A percentile compares a stretch with the other conserved stretches of the same genome.
phyloP scores from a whole-genome alignment of 306 rosid genomes.

The Sphenostylis stenocarpa region DNA sequence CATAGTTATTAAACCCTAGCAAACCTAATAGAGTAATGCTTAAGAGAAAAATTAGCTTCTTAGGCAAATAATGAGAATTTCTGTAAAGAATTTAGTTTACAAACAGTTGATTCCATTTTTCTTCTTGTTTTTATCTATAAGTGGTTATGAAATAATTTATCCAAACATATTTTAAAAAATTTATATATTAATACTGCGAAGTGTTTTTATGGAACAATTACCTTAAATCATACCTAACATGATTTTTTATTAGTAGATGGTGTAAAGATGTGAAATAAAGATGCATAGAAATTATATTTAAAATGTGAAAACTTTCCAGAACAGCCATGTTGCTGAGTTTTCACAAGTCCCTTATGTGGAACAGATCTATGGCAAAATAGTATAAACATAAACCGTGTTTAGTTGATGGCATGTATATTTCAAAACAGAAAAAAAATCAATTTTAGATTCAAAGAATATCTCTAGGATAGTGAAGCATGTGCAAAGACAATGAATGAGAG shows the following conservation, averaged over 20 bases:
- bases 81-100: too few species aligned
- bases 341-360: background rate
- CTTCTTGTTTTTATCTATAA: too few species aligned
- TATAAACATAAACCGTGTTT: background rate
- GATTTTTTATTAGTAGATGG: too few species aligned
- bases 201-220: too few species aligned
- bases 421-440: too few species aligned
- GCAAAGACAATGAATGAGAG: slow-evolving; percentile 26
- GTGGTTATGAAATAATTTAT: too few species aligned
- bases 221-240: background rate
- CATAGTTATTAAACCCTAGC: background rate
- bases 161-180: background rate
- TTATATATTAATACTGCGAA: background rate
- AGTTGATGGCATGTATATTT: slow-evolving; percentile 1
- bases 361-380: background rate
- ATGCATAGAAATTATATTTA: background rate
- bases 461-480: slow-evolving; percentile 23
- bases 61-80: too few species aligned
- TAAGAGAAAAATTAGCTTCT: too few species aligned
- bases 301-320: background rate
- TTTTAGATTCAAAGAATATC: slow-evolving; percentile 20
- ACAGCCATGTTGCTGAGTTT: background rate
- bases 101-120: too few species aligned
- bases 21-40: background rate
- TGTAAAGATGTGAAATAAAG: too few species aligned